Conservation (phyloP, 2,329 filamentous ascomycete genomes). For the Colletotrichum tanaceti region DNA sequence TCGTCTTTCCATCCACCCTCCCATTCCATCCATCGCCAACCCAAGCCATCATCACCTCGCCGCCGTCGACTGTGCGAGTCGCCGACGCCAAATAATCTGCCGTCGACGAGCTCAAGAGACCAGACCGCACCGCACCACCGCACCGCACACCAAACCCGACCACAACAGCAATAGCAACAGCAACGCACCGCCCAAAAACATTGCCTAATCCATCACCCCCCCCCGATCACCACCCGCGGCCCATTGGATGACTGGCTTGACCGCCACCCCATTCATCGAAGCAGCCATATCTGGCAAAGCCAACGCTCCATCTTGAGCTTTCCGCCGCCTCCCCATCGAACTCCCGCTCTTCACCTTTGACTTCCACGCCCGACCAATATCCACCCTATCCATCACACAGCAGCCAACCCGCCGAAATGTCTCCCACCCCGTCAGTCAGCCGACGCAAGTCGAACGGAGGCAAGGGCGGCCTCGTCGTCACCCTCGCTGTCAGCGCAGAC, state of each 20-base stretch:
- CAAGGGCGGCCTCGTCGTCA: constrained; percentile 57
- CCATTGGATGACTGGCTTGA: constrained; percentile 39
- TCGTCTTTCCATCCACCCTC: constrained; percentile 41
- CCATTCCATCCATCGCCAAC: constrained; percentile 36
- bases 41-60: constrained; percentile 40
- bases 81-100: constrained; percentile 39
- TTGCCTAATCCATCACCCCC: constrained; percentile 32
- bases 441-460: constrained; percentile 40
- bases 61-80: constrained; percentile 38
- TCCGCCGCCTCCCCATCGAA: constrained; percentile 19
- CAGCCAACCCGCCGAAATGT: constrained; percentile 36
- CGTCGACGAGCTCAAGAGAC: constrained; percentile 8
- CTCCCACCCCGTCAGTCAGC: constrained; percentile 34
- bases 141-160: constrained; percentile 22
- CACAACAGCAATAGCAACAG: not conserved
- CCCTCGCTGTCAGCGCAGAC: constrained; percentile 62
- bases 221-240: constrained; percentile 31
- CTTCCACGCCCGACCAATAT: constrained; percentile 13
- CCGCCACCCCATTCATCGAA: constrained; percentile 40
- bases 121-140: constrained; percentile 17
- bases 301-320: constrained; percentile 24
- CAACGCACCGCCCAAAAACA: constrained; percentile 32
- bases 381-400: constrained; percentile 7
- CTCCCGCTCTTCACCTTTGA: constrained; percentile 22
- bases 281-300: constrained; percentile 38